Base-by-base conservation (phyloP, 495 filamentous ascomycete genomes). In the Aspergillus panamensis region DNA sequence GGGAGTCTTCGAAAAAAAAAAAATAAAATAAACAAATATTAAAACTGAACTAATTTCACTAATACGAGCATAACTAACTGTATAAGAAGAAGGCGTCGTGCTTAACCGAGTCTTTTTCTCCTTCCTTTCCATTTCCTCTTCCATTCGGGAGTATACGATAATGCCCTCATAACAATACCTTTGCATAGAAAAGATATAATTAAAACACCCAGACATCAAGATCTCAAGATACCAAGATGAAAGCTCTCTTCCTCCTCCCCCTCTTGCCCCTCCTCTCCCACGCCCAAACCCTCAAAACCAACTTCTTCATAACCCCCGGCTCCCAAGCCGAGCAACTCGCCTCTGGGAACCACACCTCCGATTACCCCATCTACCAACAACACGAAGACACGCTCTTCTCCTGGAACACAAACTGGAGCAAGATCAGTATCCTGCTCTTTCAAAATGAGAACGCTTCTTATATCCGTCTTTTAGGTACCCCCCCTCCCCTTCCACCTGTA, bases 251-350 rank as follows among this genome's bases (percentile, higher is more conserved):
- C 31, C 21, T 59, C 20, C 5, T 43, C 32, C 21, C 30, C 39
- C 35, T 49, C 17, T 10, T 32, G 12, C 7, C 14, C 21, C n/a
- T 17, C 31, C 29, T 53, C 20, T 40, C 25, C 32, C 33, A 53
- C 14, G 33, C 50, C 31, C 48, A 33, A 17, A 39, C 10, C 10
- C 3, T 8, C 35, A 16, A 39, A 19, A 48, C 55, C n/a, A 59
- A 59, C 16, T 59, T 48, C 50, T 59, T 59, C 57, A 43, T 54
- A 4, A 59, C 14, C 42, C 57, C 57, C 7, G 57, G 57, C 13
- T 53, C 57, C 1, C 50, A 53, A n/a, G 43, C 51, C 8, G 50
- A 47, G 14, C 50, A 48, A 39, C 32, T 59, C n/a, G 49, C 43
- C 50, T 53, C 48, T 29, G 57, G 57, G 19, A 59, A 59, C 51